Base-by-base conservation (phyloP, 2,329 filamentous ascomycete genomes). In the Curvularia sp. region DNA sequence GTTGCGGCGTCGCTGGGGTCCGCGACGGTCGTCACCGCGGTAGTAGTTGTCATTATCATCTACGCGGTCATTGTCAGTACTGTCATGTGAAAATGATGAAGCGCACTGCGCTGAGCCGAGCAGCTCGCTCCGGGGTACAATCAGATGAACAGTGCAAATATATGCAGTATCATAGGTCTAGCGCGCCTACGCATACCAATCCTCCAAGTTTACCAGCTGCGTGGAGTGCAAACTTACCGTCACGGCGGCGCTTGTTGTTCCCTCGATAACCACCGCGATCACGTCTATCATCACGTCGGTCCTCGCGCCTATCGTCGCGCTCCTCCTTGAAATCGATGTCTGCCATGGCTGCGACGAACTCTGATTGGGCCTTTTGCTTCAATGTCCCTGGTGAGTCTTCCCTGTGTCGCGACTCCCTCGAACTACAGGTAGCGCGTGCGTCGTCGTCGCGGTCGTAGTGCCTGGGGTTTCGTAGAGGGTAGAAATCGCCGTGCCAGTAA, bases 191-290 rank as follows among this genome's bases (percentile, higher is more conserved):
- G 27, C 32, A 8, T 49, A 49, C 51, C 43, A 18, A 9, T 12
- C 34, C 32, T 48, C 28, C 47, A 38, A 28, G 6, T 27, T 36
- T 7, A 7, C 18, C n/a, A 30, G n/a, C 32, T 7, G 34, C 28
- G 19, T 49, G 36, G 41, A 5, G 36, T 46, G 42, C 39, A 57
- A 55, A 59, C 66, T 65, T 51, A 74, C 73, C 73, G 63, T 75
- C 72, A 41, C 71, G 70, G 38, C 70, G 71, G 13, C 73, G 67
- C 65, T 75, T 74, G 62, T 69, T 66, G 38, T 65, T 61, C 45
- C 68, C 68, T 60, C 69, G 64, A 49, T 64, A 57, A 48, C 66
- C 67, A 49, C 71, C 66, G 34, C 55, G 55, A 43, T 70, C 67
- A 43, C 71, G 67, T 53, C 68, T 60, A 36, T 75, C 74, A 18